A percentile compares a stretch with the other conserved stretches of the same genome.
phyloP scores from a whole-genome alignment of 1,284 basidiomycete species.

The Waitea zeae region DNA sequence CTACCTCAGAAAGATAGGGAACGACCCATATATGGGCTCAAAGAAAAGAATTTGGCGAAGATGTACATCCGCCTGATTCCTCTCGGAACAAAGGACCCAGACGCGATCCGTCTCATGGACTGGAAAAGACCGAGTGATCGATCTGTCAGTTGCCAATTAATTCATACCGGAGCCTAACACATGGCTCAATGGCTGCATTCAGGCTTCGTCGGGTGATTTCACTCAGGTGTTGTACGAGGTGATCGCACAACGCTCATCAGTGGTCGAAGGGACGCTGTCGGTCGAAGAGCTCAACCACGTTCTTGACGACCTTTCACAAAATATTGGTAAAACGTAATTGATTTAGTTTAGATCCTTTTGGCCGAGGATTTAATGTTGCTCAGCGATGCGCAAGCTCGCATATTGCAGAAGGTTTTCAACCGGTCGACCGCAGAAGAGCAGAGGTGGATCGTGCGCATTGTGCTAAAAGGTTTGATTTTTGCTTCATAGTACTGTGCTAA shows the following conservation, averaged over 20 bases:
- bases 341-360: conserved; percentile 1
- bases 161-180: not conserved
- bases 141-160: conserved; percentile 24
- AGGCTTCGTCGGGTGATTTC: conserved; percentile 72
- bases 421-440: conserved; percentile 70
- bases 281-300: conserved; percentile 68
- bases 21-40: conserved; percentile 77
- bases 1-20: conserved; percentile 70
- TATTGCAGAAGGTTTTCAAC: conserved; percentile 64
- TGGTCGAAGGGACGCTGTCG: conserved; percentile 57
- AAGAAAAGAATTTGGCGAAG: conserved; percentile 84
- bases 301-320: conserved; percentile 59
- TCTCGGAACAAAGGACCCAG: conserved; percentile 57
- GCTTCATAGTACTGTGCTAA: not conserved
- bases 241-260: conserved; percentile 68
- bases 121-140: conserved; percentile 78
- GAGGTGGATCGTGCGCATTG: conserved; percentile 83
- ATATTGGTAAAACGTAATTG: conserved; percentile 47
- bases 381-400: conserved; percentile 58
- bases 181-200: not conserved
- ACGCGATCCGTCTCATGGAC: conserved; percentile 65
- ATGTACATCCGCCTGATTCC: conserved; percentile 80
- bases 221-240: conserved; percentile 74
- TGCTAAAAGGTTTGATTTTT: conserved; percentile 59
- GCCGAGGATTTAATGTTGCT: conserved; percentile 3